Conservation (phyloP, 2,329 filamentous ascomycete species). For the Ophiocordyceps australis region DNA sequence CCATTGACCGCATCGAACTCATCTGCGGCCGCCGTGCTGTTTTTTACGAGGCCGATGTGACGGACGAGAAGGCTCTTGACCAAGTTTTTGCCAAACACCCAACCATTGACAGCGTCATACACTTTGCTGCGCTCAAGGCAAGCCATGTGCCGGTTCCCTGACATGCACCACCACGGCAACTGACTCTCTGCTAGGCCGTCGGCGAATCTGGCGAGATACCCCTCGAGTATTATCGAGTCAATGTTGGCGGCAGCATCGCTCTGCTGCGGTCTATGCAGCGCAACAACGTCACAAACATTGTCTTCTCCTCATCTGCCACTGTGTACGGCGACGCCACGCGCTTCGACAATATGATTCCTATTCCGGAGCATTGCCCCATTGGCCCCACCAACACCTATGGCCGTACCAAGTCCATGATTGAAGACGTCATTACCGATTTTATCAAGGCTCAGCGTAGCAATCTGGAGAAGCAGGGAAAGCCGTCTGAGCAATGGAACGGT, state of each 20-base stretch:
- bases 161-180: constrained; percentile 4
- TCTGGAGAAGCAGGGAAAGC: constrained; percentile 61
- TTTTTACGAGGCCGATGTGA: constrained; percentile 80
- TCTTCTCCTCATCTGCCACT: constrained; percentile 95
- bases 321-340: constrained; percentile 96
- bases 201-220: constrained; percentile 89
- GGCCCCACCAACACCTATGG: constrained; percentile 96
- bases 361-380: constrained; percentile 90
- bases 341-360: constrained; percentile 96
- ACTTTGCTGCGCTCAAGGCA: constrained; percentile 91
- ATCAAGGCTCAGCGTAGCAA: constrained; percentile 76
- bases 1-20: constrained; percentile 86
- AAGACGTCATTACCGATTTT: constrained; percentile 80
- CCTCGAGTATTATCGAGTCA: constrained; percentile 94
- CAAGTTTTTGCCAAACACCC: constrained; percentile 78
- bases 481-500: constrained; percentile 72
- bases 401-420: constrained; percentile 85
- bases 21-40: constrained; percentile 73
- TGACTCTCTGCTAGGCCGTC: constrained; percentile 46
- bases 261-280: constrained; percentile 76
- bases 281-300: constrained; percentile 88
- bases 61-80: constrained; percentile 66
- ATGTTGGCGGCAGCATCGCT: constrained; percentile 80
- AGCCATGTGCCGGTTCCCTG: neutral
- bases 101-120: constrained; percentile 93